Evolutionary conservation across 169 alveolate species (phyloP).

Genomic region (Eimeria zaria): DNA sequence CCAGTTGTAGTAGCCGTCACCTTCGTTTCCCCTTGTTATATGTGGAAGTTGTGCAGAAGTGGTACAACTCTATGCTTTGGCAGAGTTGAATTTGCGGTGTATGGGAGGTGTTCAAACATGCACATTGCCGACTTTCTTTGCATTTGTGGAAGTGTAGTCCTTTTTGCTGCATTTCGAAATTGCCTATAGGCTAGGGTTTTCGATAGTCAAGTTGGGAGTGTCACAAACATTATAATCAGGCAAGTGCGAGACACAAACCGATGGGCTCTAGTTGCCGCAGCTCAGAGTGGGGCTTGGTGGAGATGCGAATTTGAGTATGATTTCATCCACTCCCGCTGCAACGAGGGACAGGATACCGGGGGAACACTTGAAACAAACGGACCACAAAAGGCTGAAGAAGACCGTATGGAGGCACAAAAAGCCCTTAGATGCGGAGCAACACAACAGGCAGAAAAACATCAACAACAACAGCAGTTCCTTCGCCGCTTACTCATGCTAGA

Average conservation of each 20-base stretch:
- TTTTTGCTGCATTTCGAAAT: neutral
- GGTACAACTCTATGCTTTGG: neutral
- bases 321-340: slow-evolving; percentile 1
- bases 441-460: slow-evolving; percentile 27
- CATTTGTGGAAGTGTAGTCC: neutral
- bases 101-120: neutral
- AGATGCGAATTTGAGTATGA: slow-evolving; percentile 57
- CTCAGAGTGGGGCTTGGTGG: slow-evolving; percentile 69
- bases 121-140: neutral
- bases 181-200: slow-evolving; percentile 39
- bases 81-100: no score
- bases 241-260: neutral
- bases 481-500: slow-evolving; percentile 74
- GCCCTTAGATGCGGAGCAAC: neutral
- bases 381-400: neutral
- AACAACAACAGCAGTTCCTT: slow-evolving; percentile 63
- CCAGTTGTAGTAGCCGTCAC: neutral
- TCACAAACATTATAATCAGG: slow-evolving; percentile 31
- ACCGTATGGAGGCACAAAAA: slow-evolving; percentile 29
- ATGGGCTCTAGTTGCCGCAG: slow-evolving; percentile 69
- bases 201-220: slow-evolving; percentile 27
- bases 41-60: neutral
- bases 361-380: neutral
- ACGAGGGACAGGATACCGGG: neutral
- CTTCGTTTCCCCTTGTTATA: neutral